Percentiles rank a stretch among this genome's conserved stretches.
phyloP scores from a whole-genome alignment of 2,329 filamentous ascomycete genomes.

The Trichoderma sp. region DNA sequence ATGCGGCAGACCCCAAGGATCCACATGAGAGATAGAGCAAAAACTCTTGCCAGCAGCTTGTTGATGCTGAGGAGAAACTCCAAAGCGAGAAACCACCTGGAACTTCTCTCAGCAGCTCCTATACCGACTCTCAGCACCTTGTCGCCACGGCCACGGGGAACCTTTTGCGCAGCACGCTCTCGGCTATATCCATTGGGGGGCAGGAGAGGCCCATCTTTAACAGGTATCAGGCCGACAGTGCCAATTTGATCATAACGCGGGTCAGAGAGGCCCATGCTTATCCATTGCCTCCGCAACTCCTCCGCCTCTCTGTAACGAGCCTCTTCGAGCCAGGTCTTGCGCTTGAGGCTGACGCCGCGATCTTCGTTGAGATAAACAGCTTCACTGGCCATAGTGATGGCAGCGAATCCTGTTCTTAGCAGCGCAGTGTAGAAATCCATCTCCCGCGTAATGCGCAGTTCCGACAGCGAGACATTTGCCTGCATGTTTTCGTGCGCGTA shows the following conservation, averaged over 20 bases:
- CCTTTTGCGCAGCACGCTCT: conserved; percentile 67
- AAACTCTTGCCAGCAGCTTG: conserved; percentile 39
- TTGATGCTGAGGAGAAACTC: conserved; percentile 78
- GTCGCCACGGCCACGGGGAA: conserved; percentile 50
- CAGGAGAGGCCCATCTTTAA: conserved; percentile 48
- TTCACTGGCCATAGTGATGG: conserved; percentile 90
- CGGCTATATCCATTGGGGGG: conserved; percentile 64
- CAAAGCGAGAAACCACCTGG: conserved; percentile 73
- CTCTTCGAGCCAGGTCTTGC: conserved; percentile 89
- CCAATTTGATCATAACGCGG: conserved; percentile 55
- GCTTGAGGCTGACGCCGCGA: conserved; percentile 68
- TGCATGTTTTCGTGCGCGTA: conserved; percentile 87
- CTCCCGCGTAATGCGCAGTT: conserved; percentile 76
- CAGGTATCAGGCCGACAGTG: conserved; percentile 57
- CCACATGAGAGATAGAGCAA: conserved; percentile 50
- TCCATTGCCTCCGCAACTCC: conserved; percentile 54
- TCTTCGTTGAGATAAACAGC: conserved; percentile 96
- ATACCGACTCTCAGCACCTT: conserved; percentile 64
- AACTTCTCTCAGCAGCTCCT: conserved; percentile 75
- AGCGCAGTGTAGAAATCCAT: conserved; percentile 97
- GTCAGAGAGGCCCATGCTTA: conserved; percentile 49
- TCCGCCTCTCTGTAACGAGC: conserved; percentile 80
- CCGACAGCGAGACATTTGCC: conserved; percentile 81
- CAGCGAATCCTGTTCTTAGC: conserved; percentile 80
- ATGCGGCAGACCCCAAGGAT: conserved; percentile 54